These are phyloP conservation scores for Chrysoporthe deuterocubensis DNA, from an alignment of 2,329 filamentous ascomycete species.

Conservation along the genomic window DNA sequence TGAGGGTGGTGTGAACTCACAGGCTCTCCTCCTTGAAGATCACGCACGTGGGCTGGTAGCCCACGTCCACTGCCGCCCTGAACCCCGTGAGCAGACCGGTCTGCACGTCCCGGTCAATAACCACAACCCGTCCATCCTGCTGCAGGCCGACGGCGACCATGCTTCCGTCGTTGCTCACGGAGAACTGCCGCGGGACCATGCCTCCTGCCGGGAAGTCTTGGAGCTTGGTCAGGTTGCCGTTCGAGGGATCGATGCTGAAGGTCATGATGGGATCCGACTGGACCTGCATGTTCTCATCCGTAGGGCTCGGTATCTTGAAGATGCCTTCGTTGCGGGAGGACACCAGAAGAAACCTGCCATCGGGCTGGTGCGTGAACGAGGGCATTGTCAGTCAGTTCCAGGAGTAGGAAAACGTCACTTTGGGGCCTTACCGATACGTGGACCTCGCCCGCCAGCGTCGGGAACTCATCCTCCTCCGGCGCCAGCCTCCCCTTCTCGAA, in stretches of 20 bases:
- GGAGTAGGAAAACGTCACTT: background rate
- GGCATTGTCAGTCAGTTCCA: background rate
- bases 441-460: constrained; percentile 57
- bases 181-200: constrained; percentile 67
- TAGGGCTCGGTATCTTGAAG: constrained; percentile 51
- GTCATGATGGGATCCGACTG: constrained; percentile 68
- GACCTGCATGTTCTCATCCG: constrained; percentile 46
- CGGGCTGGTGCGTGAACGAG: constrained; percentile 48
- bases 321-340: constrained; percentile 68
- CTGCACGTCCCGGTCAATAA: constrained; percentile 62
- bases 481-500: constrained; percentile 3
- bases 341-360: constrained; percentile 66
- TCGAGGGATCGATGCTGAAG: constrained; percentile 57
- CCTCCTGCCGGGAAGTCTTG: constrained; percentile 69
- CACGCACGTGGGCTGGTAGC: constrained; percentile 50
- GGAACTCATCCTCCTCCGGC: background rate
- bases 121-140: constrained; percentile 56
- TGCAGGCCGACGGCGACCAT: constrained; percentile 71
- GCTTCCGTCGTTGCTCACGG: constrained; percentile 65
- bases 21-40: constrained; percentile 41
- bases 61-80: constrained; percentile 47
- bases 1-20: background rate
- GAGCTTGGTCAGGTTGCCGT: constrained; percentile 59
- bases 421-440: constrained; percentile 54
- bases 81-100: constrained; percentile 61